A percentile compares a stretch with the other conserved stretches of the same genome.
phyloP scores from a whole-genome alignment of 345 rosid genomes.

The Brassica carinata region DNA sequence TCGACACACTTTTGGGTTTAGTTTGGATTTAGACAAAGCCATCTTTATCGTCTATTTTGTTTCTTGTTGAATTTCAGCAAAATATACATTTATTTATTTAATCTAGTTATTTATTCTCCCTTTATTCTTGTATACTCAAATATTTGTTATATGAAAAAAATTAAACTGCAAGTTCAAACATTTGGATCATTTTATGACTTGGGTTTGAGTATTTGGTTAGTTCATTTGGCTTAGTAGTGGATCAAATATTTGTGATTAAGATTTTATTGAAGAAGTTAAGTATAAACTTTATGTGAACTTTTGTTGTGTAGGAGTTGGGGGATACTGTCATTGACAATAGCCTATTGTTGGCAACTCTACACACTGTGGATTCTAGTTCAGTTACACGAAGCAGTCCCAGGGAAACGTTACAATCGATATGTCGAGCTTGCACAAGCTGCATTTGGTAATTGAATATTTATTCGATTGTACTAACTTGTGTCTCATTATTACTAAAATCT shows the following conservation, averaged over 20 bases:
- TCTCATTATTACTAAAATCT: neutral
- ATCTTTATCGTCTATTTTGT: constrained; percentile 34
- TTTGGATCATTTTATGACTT: neutral
- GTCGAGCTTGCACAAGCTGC: constrained; percentile 99
- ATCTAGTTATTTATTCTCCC: neutral
- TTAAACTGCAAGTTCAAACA: neutral
- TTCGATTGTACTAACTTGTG: neutral
- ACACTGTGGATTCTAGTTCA: constrained; percentile 93
- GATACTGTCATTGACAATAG: constrained; percentile 76
- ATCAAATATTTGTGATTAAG: neutral
- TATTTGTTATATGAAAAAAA: neutral
- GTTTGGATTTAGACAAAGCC: constrained; percentile 34
- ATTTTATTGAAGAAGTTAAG: neutral
- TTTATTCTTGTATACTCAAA: neutral
- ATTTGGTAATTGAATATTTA: constrained; percentile 58
- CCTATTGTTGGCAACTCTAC: constrained; percentile 94
- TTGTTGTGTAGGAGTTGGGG: constrained; percentile 87
- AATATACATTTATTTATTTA: neutral
- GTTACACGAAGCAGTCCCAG: constrained; percentile 95
- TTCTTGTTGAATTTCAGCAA: constrained; percentile 29
- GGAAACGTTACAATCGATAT: constrained; percentile 91
- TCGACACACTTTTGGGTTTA: constrained; percentile 42
- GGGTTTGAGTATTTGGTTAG: constrained; percentile 7
- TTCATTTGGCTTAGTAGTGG: neutral
- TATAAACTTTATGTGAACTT: neutral